Evolutionary conservation across 2,329 filamentous ascomycete genomes (phyloP).

Genomic region (Trichophaea hybrida): DNA sequence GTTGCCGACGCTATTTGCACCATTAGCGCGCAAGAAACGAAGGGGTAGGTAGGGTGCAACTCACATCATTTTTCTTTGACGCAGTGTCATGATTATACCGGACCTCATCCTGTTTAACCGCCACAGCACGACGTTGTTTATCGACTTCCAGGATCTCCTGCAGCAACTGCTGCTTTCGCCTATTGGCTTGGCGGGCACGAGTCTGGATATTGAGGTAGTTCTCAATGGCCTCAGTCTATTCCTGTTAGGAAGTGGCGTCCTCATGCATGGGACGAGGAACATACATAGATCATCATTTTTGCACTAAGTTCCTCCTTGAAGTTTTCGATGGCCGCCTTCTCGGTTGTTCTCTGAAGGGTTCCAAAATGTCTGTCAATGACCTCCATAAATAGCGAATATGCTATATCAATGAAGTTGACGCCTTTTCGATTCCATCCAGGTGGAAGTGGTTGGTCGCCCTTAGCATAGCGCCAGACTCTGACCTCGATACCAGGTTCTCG

Average conservation of each 20-base stretch:
- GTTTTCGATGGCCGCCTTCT: conserved; percentile 19
- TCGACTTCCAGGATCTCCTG: conserved; percentile 22
- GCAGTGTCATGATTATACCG: conserved; percentile 23
- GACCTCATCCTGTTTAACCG: conserved; percentile 25
- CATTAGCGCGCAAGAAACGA: not conserved
- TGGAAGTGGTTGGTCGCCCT: conserved; percentile 5
- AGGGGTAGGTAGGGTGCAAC: not conserved
- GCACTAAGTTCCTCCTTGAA: conserved; percentile 24
- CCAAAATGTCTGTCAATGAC: conserved; percentile 13
- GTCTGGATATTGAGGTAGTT: conserved; percentile 12
- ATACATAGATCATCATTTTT: conserved; percentile 23
- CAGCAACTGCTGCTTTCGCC: conserved; percentile 21
- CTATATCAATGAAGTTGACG: conserved; percentile 20
- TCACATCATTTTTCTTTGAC: conserved; percentile 22
- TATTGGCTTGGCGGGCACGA: conserved; percentile 12
- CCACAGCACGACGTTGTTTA: conserved; percentile 21
- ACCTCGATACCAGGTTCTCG: conserved; percentile 4
- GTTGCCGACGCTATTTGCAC: conserved; percentile 10
- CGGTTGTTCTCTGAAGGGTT: conserved; percentile 6
- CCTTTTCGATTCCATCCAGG: conserved; percentile 11
- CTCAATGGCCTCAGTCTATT: conserved; percentile 18
- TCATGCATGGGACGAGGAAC: not conserved
- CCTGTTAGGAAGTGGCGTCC: not conserved
- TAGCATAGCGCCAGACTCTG: conserved; percentile 13
- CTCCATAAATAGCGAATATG: conserved; percentile 16